phyloP scores from a whole-genome alignment of 1,284 basidiomycete species.

The Microbotryum saponariae region DNA sequence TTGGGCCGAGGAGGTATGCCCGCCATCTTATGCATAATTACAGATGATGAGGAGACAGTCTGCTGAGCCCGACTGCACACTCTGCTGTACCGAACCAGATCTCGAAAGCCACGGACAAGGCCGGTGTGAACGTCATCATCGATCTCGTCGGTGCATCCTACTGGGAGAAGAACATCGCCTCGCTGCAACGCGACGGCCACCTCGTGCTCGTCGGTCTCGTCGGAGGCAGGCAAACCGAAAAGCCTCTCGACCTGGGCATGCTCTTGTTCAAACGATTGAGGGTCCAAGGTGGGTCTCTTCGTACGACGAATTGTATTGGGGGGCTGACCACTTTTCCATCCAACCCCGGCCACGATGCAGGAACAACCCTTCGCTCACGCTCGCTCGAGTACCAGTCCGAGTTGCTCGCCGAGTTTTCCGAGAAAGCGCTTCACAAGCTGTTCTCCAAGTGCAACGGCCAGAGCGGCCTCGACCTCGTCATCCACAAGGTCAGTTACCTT shows the following conservation, averaged over 20 bases:
- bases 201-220: slow-evolving; percentile 47
- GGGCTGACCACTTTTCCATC: not conserved
- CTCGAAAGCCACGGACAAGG: slow-evolving; percentile 55
- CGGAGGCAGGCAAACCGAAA: slow-evolving; percentile 57
- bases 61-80: too few relatives aligned
- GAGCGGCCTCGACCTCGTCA: slow-evolving; percentile 61
- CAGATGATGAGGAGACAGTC: not conserved
- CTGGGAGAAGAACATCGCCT: slow-evolving; percentile 71
- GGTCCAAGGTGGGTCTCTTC: slow-evolving; percentile 53
- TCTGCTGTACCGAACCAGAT: slow-evolving; percentile 13
- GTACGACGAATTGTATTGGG: not conserved
- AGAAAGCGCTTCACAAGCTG: slow-evolving; percentile 54
- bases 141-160: slow-evolving; percentile 80
- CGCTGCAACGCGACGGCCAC: slow-evolving; percentile 45
- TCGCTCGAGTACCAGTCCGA: slow-evolving; percentile 70
- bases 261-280: slow-evolving; percentile 79
- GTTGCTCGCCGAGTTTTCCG: slow-evolving; percentile 60
- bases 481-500: slow-evolving; percentile 56
- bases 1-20: slow-evolving; percentile 56
- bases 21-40: too few relatives aligned
- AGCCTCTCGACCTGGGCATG: slow-evolving; percentile 54
- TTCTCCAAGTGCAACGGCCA: slow-evolving; percentile 40
- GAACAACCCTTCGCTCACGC: slow-evolving; percentile 76
- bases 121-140: slow-evolving; percentile 72
- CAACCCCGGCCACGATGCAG: not conserved